Percentiles rank a stretch among this genome's conserved stretches.
Conservation (phyloP, 202 grass and related monocot species). For the Panicum hallii region DNA sequence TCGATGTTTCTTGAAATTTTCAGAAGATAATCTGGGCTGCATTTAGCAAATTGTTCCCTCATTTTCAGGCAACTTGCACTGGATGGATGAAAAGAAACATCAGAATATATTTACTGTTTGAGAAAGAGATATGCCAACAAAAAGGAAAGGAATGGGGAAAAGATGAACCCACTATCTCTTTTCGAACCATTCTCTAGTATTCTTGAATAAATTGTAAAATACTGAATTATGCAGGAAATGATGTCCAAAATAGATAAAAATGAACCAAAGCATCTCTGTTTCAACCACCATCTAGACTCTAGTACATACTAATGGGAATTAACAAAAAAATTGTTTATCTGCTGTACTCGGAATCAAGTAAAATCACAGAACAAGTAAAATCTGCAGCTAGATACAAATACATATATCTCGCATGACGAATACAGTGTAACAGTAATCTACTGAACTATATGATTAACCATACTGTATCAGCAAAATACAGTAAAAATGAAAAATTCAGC, state of each 20-base stretch:
- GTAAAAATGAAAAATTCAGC: slow-evolving; percentile 9
- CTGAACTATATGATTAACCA: neutral
- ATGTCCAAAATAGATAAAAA: slow-evolving; percentile 1
- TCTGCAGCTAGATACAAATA: slow-evolving; percentile 3
- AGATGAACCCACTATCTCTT: neutral
- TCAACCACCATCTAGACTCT: neutral
- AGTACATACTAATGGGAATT: neutral
- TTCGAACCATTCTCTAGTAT: neutral
- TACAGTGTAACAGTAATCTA: neutral
- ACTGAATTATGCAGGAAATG: neutral
- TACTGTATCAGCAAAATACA: slow-evolving; percentile 6
- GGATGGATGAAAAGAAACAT: slow-evolving; percentile 36
- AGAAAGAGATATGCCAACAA: neutral
- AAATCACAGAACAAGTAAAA: neutral
- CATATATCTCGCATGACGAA: neutral
- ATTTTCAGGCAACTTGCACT: slow-evolving; percentile 49
- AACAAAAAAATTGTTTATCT: neutral
- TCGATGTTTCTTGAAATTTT: slow-evolving; percentile 41
- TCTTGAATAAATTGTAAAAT: neutral
- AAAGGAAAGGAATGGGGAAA: neutral
- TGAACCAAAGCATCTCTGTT: neutral
- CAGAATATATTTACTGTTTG: slow-evolving; percentile 8
- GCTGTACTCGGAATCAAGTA: neutral
- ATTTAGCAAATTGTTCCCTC: slow-evolving; percentile 15
- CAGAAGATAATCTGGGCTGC: slow-evolving; percentile 1